phyloP scores from a whole-genome alignment of 768 basidiomycete species.

The Boletus speciosus region DNA sequence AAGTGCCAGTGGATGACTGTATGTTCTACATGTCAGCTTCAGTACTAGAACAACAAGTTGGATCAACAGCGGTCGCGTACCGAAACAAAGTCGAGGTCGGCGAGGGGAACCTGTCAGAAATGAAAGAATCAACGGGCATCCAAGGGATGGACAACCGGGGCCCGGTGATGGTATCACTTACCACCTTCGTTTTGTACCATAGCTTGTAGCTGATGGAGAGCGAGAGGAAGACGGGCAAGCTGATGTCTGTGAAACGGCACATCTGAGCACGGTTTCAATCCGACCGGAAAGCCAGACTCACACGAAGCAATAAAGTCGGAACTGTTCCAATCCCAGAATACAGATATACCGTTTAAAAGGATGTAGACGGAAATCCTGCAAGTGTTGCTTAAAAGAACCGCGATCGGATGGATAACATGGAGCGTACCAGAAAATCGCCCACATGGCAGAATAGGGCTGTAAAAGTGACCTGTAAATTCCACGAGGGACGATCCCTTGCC shows the following conservation, averaged over 20 bases:
- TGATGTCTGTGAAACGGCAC: conserved; percentile 32
- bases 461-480: conserved; percentile 59
- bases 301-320: conserved; percentile 45
- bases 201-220: conserved; percentile 46
- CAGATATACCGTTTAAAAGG: conserved; percentile 50
- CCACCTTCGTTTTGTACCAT: conserved; percentile 21
- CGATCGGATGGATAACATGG: conserved; percentile 19
- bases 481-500: conserved; percentile 51
- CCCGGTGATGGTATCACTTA: background rate
- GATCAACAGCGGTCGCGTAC: conserved; percentile 32
- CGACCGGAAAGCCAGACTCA: conserved; percentile 22
- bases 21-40: conserved; percentile 44
- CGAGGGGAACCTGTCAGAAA: conserved; percentile 12
- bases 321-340: conserved; percentile 63
- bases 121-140: background rate
- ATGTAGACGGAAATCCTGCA: conserved; percentile 45
- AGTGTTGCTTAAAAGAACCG: background rate
- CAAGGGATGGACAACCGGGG: background rate
- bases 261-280: background rate
- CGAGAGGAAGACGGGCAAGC: conserved; percentile 38
- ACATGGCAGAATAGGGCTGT: conserved; percentile 68
- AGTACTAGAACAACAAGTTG: background rate
- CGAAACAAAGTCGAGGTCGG: conserved; percentile 70
- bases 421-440: conserved; percentile 66
- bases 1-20: no score